Evolutionary conservation across 768 basidiomycete genomes (phyloP).

Genomic region (Butyriboletus loyo): DNA sequence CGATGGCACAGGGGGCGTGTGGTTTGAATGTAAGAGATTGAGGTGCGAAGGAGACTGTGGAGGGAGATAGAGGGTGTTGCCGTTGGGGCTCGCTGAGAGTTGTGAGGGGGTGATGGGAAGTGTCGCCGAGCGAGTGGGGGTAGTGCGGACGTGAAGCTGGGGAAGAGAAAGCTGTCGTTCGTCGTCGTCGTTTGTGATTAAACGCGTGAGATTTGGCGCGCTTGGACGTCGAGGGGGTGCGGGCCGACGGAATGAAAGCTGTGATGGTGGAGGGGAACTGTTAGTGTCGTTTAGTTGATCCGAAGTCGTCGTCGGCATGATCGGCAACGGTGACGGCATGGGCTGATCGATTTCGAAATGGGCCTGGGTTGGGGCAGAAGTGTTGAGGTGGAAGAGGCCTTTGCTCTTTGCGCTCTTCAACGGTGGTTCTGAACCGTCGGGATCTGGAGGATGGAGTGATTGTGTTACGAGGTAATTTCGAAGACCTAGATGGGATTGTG

Average conservation of each 20-base stretch:
- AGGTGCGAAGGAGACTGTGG: constrained; percentile 59
- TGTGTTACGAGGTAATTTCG: constrained; percentile 44
- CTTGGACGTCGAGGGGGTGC: constrained; percentile 59
- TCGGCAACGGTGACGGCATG: constrained; percentile 50
- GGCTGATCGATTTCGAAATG: constrained; percentile 59
- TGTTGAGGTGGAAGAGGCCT: constrained; percentile 71
- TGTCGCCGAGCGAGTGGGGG: constrained; percentile 58
- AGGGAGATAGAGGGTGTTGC: constrained; percentile 19
- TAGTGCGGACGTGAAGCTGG: constrained; percentile 59
- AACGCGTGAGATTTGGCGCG: constrained; percentile 55
- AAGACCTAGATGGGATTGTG: constrained; percentile 56
- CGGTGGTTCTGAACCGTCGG: constrained; percentile 11
- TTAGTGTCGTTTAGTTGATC: constrained; percentile 40
- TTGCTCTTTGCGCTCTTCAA: constrained; percentile 34
- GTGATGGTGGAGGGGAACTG: constrained; percentile 68
- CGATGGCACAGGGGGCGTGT: constrained; percentile 53
- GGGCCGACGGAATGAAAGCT: constrained; percentile 49
- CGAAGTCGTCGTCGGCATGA: constrained; percentile 51
- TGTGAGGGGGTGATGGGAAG: constrained; percentile 44
- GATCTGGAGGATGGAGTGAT: constrained; percentile 14
- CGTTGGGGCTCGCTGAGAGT: constrained; percentile 16
- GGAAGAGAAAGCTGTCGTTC: constrained; percentile 41
- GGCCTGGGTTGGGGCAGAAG: constrained; percentile 47
- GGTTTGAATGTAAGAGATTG: constrained; percentile 55
- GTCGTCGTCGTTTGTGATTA: constrained; percentile 58